Evolutionary conservation across 1,284 basidiomycete genomes (phyloP).

Genomic region (Phellopilus nigrolimitatus): DNA sequence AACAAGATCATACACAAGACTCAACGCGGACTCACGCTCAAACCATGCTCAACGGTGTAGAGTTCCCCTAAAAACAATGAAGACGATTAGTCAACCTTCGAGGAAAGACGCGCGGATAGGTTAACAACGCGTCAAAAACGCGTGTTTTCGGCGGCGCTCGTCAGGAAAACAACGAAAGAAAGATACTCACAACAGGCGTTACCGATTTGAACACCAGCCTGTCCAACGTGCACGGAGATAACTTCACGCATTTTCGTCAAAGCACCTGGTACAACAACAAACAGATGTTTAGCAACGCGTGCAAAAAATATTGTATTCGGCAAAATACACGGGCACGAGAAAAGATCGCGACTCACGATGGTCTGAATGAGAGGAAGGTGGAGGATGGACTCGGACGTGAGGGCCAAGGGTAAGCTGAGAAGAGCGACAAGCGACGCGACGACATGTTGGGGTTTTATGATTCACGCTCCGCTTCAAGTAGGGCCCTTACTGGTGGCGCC

Average conservation of each 20-base stretch:
- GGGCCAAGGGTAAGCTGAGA: slow-evolving; percentile 4
- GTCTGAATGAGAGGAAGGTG: background rate
- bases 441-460: slow-evolving; percentile 3
- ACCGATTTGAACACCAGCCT: slow-evolving; percentile 95
- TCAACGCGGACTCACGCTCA: slow-evolving; percentile 56
- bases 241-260: slow-evolving; percentile 75
- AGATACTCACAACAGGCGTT: slow-evolving; percentile 84
- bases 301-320: background rate
- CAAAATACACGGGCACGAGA: background rate
- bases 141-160: slow-evolving; percentile 12
- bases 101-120: slow-evolving; percentile 33
- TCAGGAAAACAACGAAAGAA: slow-evolving; percentile 17
- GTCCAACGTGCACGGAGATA: slow-evolving; percentile 92
- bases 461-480: background rate
- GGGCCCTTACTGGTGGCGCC: slow-evolving; percentile 6
- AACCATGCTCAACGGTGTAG: slow-evolving; percentile 97
- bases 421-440: slow-evolving; percentile 10
- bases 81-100: background rate
- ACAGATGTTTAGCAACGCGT: background rate
- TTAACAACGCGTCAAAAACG: slow-evolving; percentile 28
- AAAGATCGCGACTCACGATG: slow-evolving; percentile 3
- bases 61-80: slow-evolving; percentile 72
- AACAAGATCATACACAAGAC: background rate
- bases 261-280: slow-evolving; percentile 3
- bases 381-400: slow-evolving; percentile 8